Evolutionary conservation across 805 yeast species (phyloP).

Genomic region (Candida sakaeoensis): DNA sequence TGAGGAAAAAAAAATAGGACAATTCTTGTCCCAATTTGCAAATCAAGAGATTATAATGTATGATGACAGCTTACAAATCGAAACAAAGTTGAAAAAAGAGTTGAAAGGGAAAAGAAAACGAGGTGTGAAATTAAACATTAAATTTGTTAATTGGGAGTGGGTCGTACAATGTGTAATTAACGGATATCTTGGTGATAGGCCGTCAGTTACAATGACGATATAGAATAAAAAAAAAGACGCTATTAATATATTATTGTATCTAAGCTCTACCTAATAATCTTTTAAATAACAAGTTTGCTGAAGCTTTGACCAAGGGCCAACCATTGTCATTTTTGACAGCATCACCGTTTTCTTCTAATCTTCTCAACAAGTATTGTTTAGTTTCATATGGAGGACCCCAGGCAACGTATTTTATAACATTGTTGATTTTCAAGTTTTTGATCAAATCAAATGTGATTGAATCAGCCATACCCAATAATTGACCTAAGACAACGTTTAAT

Average conservation of each 20-base stretch:
- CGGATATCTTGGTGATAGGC: constrained; percentile 24
- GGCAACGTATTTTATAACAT: constrained; percentile 90
- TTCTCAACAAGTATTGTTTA: constrained; percentile 80
- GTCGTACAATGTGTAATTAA: constrained; percentile 57
- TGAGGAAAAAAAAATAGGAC: neutral
- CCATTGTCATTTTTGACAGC: constrained; percentile 85
- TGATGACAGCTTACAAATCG: constrained; percentile 19
- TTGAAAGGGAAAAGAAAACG: neutral
- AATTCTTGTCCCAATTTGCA: constrained; percentile 5
- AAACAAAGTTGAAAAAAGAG: constrained; percentile 1
- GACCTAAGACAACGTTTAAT: constrained; percentile 79
- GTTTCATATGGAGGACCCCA: constrained; percentile 98
- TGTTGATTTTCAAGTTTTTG: constrained; percentile 57
- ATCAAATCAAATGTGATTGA: constrained; percentile 75
- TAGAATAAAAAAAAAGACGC: no score
- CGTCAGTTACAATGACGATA: constrained; percentile 10
- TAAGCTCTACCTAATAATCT: constrained; percentile 18
- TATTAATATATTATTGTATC: neutral
- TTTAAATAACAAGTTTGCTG: constrained; percentile 24
- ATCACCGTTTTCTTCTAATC: constrained; percentile 94
- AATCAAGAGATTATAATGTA: constrained; percentile 20
- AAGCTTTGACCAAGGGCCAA: constrained; percentile 63
- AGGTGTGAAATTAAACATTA: constrained; percentile 9
- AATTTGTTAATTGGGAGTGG: constrained; percentile 61
- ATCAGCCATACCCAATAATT: constrained; percentile 94